Percentiles rank a stretch among this genome's conserved stretches.
Evolutionary conservation across 2,329 filamentous ascomycete species (phyloP).

Genomic region (Pestalotiopsis sp.): DNA sequence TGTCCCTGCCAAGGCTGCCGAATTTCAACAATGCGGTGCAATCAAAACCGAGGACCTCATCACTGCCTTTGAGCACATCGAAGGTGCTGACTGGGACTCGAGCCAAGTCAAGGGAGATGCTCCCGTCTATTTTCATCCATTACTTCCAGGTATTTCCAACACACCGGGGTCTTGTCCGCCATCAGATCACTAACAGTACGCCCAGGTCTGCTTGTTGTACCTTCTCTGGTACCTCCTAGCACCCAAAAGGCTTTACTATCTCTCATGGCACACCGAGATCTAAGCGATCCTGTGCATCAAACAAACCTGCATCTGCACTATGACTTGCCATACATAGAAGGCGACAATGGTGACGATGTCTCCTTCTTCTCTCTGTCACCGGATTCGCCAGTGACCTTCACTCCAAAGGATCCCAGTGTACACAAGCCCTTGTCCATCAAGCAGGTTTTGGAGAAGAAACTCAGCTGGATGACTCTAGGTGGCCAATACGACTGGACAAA

Average conservation of each 20-base stretch:
- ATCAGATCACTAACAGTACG: neutral
- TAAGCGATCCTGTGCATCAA: constrained; percentile 73
- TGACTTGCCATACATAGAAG: constrained; percentile 61
- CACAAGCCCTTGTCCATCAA: constrained; percentile 74
- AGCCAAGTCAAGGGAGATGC: constrained; percentile 37
- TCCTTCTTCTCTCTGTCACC: constrained; percentile 61
- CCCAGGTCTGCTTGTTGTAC: constrained; percentile 78
- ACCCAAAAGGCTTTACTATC: constrained; percentile 73
- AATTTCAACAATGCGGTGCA: constrained; percentile 48
- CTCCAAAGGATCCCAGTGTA: constrained; percentile 71
- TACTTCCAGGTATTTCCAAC: constrained; percentile 66
- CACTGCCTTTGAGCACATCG: constrained; percentile 46
- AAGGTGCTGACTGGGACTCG: constrained; percentile 33
- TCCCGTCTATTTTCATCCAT: constrained; percentile 64
- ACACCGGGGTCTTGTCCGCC: neutral
- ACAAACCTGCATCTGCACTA: constrained; percentile 93
- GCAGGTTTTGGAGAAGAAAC: constrained; percentile 74
- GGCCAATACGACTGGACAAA: constrained; percentile 97
- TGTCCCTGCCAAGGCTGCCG: constrained; percentile 37
- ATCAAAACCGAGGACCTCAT: constrained; percentile 47
- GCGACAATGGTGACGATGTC: constrained; percentile 22
- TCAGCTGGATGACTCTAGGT: constrained; percentile 93
- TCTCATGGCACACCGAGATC: constrained; percentile 75
- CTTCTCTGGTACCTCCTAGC: constrained; percentile 69
- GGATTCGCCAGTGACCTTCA: constrained; percentile 56